phyloP scores from a whole-genome alignment of 1,284 basidiomycete species.

The Ustilago xerochloae region DNA sequence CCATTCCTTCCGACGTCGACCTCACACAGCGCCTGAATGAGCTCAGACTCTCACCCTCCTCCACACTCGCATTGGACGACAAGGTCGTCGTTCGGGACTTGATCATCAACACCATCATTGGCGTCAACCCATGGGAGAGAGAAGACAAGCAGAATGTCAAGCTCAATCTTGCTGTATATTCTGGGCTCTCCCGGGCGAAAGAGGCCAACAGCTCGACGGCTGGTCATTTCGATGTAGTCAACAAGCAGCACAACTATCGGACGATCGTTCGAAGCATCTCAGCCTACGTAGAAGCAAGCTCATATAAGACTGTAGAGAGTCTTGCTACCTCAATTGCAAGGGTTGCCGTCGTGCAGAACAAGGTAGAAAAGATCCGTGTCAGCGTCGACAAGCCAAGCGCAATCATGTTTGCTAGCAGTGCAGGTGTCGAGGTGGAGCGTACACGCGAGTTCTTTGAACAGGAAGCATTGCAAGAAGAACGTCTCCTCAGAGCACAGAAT shows the following conservation, averaged over 20 bases:
- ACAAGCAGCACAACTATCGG: constrained; percentile 47
- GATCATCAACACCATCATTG: constrained; percentile 75
- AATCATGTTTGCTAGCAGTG: constrained; percentile 76
- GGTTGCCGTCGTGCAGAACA: constrained; percentile 69
- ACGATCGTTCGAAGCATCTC: constrained; percentile 60
- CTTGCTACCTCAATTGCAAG: constrained; percentile 76
- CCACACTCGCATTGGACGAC: constrained; percentile 45
- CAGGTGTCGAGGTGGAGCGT: constrained; percentile 75
- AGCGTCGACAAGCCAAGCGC: constrained; percentile 82
- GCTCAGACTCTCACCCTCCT: constrained; percentile 44
- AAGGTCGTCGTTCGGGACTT: constrained; percentile 72
- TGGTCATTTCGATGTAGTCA: constrained; percentile 51
- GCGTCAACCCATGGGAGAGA: constrained; percentile 80
- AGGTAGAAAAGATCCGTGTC: constrained; percentile 69
- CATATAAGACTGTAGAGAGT: constrained; percentile 80
- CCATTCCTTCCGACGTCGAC: constrained; percentile 24
- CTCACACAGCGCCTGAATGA: constrained; percentile 18
- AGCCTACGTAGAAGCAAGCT: constrained; percentile 71
- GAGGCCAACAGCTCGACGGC: constrained; percentile 16
- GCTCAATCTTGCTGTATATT: constrained; percentile 73
- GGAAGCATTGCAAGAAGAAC: constrained; percentile 35
- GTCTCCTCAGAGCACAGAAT: constrained; percentile 14
- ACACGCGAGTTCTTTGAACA: constrained; percentile 68
- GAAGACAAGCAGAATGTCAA: constrained; percentile 77
- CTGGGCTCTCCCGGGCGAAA: constrained; percentile 41